Base-by-base conservation (phyloP, 371 early-diverging fungal species). In the Mucor racemosus region DNA sequence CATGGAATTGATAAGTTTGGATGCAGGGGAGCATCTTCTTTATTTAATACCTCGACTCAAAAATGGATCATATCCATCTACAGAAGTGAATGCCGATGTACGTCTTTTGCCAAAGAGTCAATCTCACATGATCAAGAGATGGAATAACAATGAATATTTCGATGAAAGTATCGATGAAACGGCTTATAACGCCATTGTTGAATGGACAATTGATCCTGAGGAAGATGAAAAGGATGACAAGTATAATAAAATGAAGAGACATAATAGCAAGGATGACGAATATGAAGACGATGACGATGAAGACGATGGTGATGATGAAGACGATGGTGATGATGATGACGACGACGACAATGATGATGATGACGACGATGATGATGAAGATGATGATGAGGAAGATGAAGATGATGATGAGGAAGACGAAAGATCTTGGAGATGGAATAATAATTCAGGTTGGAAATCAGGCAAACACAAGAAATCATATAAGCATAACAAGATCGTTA, bases 231-330 rank as follows among this genome's bases (percentile, higher is more conserved):
- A 34, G 5, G 56, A 55, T 7, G n/a, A 57, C 19, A 36, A 57
- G 11, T n/a, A 57, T 1, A 35, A 35, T 4, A n/a, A 56, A 54
- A 34, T 34, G 58, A 58, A 11, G 34, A 2, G 57, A 44, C 5
- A 56, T 10, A 56, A 56, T 9, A 13, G 42, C 1, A 15, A 57
- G 7, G 31, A 57, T 10, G 36, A 57, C 7, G 58, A 48, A 8
- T 14, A 58, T 46, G 58, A 58, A 11, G 34, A 39, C 19, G 40
- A 63, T 31, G 63, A 55, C 2, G 8, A 41, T 21, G 57, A 57
- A 1, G 57, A 44, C 2, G 17, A 56, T 10, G 64, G 42, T 9
- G 26, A 57, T 1, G 26, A 57, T 11, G 31, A 57, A 0, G 42
- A 64, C 1, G 42, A 65, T 13, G 38, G 57, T 5, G 44, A 44